Conservation (phyloP, 1,284 basidiomycete genomes). For the Bondarzewia mesenterica region DNA sequence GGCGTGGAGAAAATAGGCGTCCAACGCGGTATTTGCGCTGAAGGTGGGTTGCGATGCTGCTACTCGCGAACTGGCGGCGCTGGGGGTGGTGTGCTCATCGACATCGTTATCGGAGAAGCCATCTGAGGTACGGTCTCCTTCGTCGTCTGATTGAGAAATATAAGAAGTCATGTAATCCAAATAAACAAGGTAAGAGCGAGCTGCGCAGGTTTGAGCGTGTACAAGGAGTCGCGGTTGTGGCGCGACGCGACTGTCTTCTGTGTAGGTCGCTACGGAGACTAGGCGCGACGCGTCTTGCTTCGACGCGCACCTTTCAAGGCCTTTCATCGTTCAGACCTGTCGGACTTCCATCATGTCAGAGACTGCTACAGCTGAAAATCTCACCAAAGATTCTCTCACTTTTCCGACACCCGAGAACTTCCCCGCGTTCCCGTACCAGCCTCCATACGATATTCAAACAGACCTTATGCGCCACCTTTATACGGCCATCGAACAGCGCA, state of each 20-base stretch:
- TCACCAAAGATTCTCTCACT: too few species aligned
- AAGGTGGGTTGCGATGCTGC: not conserved
- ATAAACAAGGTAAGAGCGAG: too few species aligned
- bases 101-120: not conserved
- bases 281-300: too few species aligned
- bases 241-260: too few species aligned
- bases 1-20: conserved; percentile 73
- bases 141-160: not conserved
- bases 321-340: too few species aligned
- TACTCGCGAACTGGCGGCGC: not conserved
- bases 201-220: too few species aligned
- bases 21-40: conserved; percentile 44
- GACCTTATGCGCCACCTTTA: conserved; percentile 89
- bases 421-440: conserved; percentile 70
- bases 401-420: conserved; percentile 62
- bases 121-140: not conserved
- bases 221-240: too few species aligned
- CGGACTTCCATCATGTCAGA: too few species aligned
- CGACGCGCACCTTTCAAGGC: too few species aligned
- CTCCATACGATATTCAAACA: conserved; percentile 83
- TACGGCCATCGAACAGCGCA: conserved; percentile 64
- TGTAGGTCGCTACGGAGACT: too few species aligned
- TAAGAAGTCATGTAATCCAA: too few species aligned
- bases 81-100: not conserved
- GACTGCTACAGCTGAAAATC: too few species aligned